Percentiles rank a stretch among this genome's conserved stretches.
phyloP scores from a whole-genome alignment of 2,329 filamentous ascomycete species.

The Penicillium oxalicum region DNA sequence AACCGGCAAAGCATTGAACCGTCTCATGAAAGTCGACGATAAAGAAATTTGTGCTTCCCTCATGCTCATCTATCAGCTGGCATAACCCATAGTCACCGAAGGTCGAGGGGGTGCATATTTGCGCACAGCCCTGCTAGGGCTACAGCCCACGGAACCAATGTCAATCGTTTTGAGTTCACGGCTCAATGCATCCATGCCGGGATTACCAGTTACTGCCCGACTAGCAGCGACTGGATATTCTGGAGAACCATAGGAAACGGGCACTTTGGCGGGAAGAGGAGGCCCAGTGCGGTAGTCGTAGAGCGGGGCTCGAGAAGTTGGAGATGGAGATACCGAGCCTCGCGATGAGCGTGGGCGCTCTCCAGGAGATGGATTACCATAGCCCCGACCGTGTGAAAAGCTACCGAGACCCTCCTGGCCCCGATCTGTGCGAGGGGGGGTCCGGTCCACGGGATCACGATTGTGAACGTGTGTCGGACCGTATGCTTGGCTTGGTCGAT shows the following conservation, averaged over 20 bases:
- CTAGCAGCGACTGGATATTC: constrained; percentile 25
- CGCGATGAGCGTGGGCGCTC: constrained; percentile 22
- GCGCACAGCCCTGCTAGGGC: constrained; percentile 24
- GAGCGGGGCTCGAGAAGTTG: constrained; percentile 23
- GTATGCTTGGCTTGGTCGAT: constrained; percentile 13
- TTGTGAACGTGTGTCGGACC: constrained; percentile 15
- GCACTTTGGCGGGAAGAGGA: constrained; percentile 41
- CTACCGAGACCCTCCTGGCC: constrained; percentile 14
- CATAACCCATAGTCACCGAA: constrained; percentile 25
- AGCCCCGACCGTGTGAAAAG: constrained; percentile 14
- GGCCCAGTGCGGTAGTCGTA: constrained; percentile 32
- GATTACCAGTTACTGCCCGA: constrained; percentile 20
- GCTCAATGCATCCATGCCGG: constrained; percentile 47
- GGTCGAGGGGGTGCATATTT: constrained; percentile 29
- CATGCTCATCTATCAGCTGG: constrained; percentile 10
- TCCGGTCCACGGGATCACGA: constrained; percentile 15
- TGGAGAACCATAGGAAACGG: constrained; percentile 29
- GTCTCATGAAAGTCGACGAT: constrained; percentile 7
- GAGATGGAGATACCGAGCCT: constrained; percentile 28
- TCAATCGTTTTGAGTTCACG: constrained; percentile 52
- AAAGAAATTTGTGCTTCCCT: constrained; percentile 3
- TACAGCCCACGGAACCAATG: constrained; percentile 37
- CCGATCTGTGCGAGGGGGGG: constrained; percentile 18
- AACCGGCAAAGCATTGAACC: constrained; percentile 8
- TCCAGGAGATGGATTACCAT: constrained; percentile 22